Percentiles rank a stretch among this genome's conserved stretches.
phyloP scores from a whole-genome alignment of 176 grass and related monocot genomes.

The Aechmea fasciata region DNA sequence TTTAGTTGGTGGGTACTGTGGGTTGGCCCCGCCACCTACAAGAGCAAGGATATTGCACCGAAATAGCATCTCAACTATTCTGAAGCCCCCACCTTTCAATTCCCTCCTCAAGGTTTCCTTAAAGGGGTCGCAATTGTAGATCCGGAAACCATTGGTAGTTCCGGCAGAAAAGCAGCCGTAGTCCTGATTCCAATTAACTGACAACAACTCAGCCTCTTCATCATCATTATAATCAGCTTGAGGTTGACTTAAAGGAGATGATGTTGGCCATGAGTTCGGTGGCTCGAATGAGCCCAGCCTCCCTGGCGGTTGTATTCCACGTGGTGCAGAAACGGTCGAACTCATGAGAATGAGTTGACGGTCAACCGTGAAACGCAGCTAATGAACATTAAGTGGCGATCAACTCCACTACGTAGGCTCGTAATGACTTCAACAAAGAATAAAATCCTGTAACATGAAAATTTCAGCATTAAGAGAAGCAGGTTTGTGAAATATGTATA shows the following conservation, averaged over 20 bases:
- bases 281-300: constrained; percentile 36
- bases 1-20: constrained; percentile 71
- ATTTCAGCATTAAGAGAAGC: not conserved
- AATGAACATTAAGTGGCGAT: not conserved
- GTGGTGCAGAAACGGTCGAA: constrained; percentile 51
- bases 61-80: constrained; percentile 86
- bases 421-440: not conserved
- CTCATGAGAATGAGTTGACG: constrained; percentile 26
- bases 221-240: constrained; percentile 28
- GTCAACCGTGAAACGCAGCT: not conserved
- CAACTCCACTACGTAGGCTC: not conserved
- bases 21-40: constrained; percentile 62
- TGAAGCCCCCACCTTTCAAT: constrained; percentile 71
- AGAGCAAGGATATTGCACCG: constrained; percentile 88
- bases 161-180: constrained; percentile 72
- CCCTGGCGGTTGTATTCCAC: constrained; percentile 19
- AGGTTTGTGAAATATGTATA: not conserved
- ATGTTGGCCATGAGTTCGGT: constrained; percentile 26
- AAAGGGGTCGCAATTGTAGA: constrained; percentile 71
- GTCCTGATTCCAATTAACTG: constrained; percentile 83
- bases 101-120: constrained; percentile 92
- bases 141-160: constrained; percentile 74
- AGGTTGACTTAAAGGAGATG: constrained; percentile 23
- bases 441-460: not conserved
- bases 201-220: constrained; percentile 50